These are phyloP conservation scores for Trametes cinnabarina DNA, from an alignment of 768 basidiomycete genomes.

Conservation along the genomic window DNA sequence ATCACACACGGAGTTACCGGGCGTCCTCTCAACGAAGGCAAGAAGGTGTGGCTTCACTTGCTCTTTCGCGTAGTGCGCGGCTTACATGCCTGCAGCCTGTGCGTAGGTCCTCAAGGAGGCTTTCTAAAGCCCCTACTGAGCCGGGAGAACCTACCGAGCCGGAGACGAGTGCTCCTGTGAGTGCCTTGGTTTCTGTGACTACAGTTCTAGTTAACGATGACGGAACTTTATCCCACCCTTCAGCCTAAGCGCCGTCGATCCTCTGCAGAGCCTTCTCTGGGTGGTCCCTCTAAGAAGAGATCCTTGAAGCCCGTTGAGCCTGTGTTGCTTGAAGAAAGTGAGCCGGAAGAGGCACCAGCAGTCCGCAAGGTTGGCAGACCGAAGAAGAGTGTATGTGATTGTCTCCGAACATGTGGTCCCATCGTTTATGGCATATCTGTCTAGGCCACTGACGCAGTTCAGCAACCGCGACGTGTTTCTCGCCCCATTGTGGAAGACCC, in stretches of 20 bases:
- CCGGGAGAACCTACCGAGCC: constrained; percentile 40
- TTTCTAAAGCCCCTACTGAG: constrained; percentile 51
- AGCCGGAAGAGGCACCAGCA: constrained; percentile 65
- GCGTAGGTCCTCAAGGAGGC: constrained; percentile 61
- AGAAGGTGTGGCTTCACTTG: constrained; percentile 38
- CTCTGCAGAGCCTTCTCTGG: constrained; percentile 71
- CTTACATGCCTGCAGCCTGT: constrained; percentile 27
- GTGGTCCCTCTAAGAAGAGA: constrained; percentile 42
- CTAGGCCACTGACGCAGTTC: constrained; percentile 48
- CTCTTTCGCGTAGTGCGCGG: not conserved
- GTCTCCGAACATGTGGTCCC: not conserved
- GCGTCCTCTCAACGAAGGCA: constrained; percentile 50
- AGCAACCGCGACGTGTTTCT: constrained; percentile 56
- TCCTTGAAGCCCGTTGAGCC: constrained; percentile 39
- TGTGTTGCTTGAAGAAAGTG: constrained; percentile 67
- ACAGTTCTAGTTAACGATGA: constrained; percentile 9
- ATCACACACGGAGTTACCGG: constrained; percentile 84
- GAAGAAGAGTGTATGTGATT: constrained; percentile 52
- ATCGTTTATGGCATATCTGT: not conserved
- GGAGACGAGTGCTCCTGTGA: constrained; percentile 40
- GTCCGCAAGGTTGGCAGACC: constrained; percentile 58
- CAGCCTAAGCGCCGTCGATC: constrained; percentile 80
- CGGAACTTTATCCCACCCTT: not conserved
- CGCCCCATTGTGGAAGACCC: constrained; percentile 32
- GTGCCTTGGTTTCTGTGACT: constrained; percentile 25